Conservation (phyloP, 2,329 filamentous ascomycete species). For the Sporothrix brasiliensis region DNA sequence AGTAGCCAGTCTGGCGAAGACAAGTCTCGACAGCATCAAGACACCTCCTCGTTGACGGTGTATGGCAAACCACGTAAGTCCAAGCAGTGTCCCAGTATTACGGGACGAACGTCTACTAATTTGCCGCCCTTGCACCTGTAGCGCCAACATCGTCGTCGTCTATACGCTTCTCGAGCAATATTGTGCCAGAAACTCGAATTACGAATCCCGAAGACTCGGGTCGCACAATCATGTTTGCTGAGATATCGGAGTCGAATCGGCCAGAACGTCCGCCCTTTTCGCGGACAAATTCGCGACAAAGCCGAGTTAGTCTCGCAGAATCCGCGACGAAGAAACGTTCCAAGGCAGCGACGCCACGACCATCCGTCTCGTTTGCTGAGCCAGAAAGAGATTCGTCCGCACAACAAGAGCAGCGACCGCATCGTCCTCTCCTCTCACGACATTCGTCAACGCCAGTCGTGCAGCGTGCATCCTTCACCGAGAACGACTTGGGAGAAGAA, state of each 20-base stretch:
- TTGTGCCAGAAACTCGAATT: conserved; percentile 70
- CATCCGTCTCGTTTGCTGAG: conserved; percentile 63
- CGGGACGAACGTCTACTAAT: not conserved
- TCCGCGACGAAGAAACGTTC: conserved; percentile 47
- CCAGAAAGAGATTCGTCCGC: conserved; percentile 40
- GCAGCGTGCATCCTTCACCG: conserved; percentile 1
- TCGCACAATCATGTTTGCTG: conserved; percentile 75
- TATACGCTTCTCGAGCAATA: conserved; percentile 70
- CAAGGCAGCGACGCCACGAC: conserved; percentile 22
- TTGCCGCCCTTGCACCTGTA: not conserved
- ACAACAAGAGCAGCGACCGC: conserved; percentile 45
- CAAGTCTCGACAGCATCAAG: not conserved
- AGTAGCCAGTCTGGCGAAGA: conserved; percentile 8
- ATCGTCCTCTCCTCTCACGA: conserved; percentile 29
- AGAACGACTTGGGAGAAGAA: not conserved
- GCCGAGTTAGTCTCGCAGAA: conserved; percentile 45
- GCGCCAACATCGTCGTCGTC: conserved; percentile 42
- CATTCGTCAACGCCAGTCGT: conserved; percentile 31
- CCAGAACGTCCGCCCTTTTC: conserved; percentile 47
- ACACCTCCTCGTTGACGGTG: not conserved
- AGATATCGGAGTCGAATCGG: conserved; percentile 45
- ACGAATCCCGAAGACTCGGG: conserved; percentile 66
- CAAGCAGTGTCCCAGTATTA: not conserved
- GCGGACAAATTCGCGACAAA: conserved; percentile 53
- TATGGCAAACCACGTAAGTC: conserved; percentile 9